A percentile compares a stretch with the other conserved stretches of the same genome.
Conservation (phyloP, 192 early-diverging fungal genomes). For the Allomyces arbusculus region DNA sequence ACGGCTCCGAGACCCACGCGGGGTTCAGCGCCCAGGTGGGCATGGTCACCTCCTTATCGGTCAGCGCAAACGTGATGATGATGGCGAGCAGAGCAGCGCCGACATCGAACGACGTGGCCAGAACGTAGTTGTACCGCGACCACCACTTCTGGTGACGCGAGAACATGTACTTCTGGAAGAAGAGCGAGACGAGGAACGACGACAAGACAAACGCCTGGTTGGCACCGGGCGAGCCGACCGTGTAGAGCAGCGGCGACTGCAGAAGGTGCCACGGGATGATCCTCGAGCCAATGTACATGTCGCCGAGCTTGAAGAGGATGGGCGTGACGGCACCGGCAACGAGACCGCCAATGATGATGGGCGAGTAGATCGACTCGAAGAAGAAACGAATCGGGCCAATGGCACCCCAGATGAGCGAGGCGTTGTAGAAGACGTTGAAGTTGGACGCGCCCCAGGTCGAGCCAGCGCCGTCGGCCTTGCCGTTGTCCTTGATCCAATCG, state of each 20-base stretch:
- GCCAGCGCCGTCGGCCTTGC: background rate
- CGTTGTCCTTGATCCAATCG: constrained; percentile 10
- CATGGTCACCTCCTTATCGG: no score
- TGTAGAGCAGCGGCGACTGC: background rate
- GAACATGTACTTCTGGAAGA: constrained; percentile 31
- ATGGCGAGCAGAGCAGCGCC: constrained; percentile 26
- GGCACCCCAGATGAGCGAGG: constrained; percentile 52
- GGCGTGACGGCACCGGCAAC: background rate
- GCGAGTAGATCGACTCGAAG: constrained; percentile 7
- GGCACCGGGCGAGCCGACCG: background rate
- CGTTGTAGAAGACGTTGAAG: constrained; percentile 35
- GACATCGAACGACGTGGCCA: constrained; percentile 37
- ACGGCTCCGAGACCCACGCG: no score
- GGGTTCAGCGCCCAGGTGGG: no score
- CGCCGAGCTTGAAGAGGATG: background rate
- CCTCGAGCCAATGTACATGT: background rate
- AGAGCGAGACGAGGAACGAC: constrained; percentile 22
- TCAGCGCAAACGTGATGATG: constrained; percentile 11
- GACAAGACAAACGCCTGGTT: constrained; percentile 1
- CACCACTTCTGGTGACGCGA: constrained; percentile 30
- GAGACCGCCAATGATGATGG: background rate
- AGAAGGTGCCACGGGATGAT: background rate
- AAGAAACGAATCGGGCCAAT: constrained; percentile 50
- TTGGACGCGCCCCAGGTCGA: background rate
- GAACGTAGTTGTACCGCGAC: constrained; percentile 46